Base-by-base conservation (phyloP, 768 basidiomycete species). In the Lentinula boryana region DNA sequence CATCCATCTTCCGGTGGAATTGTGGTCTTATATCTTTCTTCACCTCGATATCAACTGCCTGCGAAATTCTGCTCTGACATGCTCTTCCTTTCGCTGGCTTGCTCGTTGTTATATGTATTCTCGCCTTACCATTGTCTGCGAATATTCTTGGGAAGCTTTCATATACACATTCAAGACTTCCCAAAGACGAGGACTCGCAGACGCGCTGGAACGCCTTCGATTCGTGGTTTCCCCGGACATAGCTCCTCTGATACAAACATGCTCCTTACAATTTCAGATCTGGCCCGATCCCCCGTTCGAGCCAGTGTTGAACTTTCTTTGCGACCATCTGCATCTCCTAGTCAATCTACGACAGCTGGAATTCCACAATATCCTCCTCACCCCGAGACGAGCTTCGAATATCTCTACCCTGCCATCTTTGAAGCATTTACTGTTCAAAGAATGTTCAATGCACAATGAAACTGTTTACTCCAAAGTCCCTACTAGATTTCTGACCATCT, bases 151-250 rank as follows among this genome's bases (percentile, higher is more conserved):
- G 35, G 33, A 55, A 7, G 38, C 58, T 13, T 27, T 51, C 33
- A 38, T 43, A 9, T 31, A 53, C n/a, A 10, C 51, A 5, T 60
- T 54, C 41, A 40, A 50, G 21, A 55, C 27, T 33, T 40, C 38
- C 35, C 60, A 56, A 23, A 36, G 60, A n/a, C 38, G 35, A 49
- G 53, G 41, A 12, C 31, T 61, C 9, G 8, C 33, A 15, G 21
- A 56, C 15, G 21, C 35, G 13, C 51, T 41, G 13, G 43, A 57
- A 16, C 43, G 62, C 6, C 62, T 64, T 10, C 56, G 43, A 8
- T 64, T 64, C 48, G 50, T 60, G n/a, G 51, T 44, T 32, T 62
- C 58, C 8, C 51, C 62, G 8, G 58, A 48, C 15, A 60, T 64
- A 18, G 53, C 58, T 16, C 46, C 53, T 16, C 40, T 49, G 18